These are phyloP conservation scores for Sarocladiaceae sp. DNA, from an alignment of 2,329 filamentous ascomycete genomes.

Conservation along the genomic window DNA sequence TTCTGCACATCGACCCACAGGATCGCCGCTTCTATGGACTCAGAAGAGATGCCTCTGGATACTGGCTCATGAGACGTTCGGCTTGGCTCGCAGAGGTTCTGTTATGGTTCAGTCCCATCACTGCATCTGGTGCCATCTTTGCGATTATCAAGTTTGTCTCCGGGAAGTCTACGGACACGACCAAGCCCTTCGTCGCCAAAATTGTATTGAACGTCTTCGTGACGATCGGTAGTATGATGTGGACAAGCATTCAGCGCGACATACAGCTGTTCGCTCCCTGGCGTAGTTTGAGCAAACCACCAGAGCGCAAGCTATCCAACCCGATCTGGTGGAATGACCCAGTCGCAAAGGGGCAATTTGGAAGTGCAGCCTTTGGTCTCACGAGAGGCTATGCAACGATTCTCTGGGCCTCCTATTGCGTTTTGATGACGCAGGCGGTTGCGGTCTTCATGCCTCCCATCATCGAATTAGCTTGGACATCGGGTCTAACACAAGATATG, in stretches of 20 bases:
- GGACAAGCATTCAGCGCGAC: conserved; percentile 9
- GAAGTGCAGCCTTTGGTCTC: background rate
- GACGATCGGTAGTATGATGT: conserved; percentile 10
- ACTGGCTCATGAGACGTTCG: conserved; percentile 7
- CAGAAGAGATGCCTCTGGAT: background rate
- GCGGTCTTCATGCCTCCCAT: conserved; percentile 6
- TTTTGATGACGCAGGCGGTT: conserved; percentile 4
- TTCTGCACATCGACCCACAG: background rate
- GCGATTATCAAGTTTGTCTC: background rate
- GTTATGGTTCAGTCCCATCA: background rate
- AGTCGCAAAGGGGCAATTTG: background rate
- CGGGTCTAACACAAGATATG: background rate
- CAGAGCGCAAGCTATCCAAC: background rate
- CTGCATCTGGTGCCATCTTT: background rate
- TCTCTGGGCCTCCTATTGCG: conserved; percentile 7
- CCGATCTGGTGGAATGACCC: background rate
- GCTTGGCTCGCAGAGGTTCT: conserved; percentile 3
- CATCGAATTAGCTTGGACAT: background rate
- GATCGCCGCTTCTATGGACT: background rate
- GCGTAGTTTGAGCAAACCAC: background rate
- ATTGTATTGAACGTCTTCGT: conserved; percentile 8
- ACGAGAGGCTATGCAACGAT: background rate
- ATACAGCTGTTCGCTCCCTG: conserved; percentile 4
- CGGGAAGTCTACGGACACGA: background rate
- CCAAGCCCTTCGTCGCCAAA: background rate